Base-by-base conservation (phyloP, 768 basidiomycete genomes). In the Russula compacta region DNA sequence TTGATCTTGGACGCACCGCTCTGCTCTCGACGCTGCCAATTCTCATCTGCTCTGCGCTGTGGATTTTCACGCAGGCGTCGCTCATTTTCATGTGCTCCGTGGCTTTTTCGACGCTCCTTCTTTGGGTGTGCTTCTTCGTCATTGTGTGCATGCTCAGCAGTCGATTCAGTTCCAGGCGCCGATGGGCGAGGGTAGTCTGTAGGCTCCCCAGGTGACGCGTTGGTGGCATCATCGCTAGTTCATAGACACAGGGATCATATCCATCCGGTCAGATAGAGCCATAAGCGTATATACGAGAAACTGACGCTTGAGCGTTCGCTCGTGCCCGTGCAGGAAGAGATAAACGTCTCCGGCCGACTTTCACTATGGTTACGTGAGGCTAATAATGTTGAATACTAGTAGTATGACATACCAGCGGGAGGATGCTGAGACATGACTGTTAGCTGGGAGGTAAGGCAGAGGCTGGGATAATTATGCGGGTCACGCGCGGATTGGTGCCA, bases 1-100 rank as follows among this genome's bases (percentile, higher is more conserved):
- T 69, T 59, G 51, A 80, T 78, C 61, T 35, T 65, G 39, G 53
- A 19, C 4, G 36, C 21, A 36, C 55, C 49, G 6, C 32, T 21
- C 15, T 39, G 50, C 21, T 64, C 65, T 56, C 48, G 57, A 43
- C 49, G 53, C 54, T 65, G 64, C 59, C 64, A 55, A 55, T 61
- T 65, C 38, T 52, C 57, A 2, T 66, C 66, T 15, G 38, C 66
- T 42, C 51, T 65, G 57, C 57, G 66, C 39, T 55, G 56, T 14
- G 64, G 56, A 32, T 56, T 66, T 50, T 66, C 66, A 47, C 64
- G 65, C 24, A 57, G 42, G 19, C 60, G 64, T 40, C 59, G 64
- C 46, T 61, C 64, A n/a, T 57, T 58, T 24, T 65, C 66, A 54
- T 61, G 63, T 9, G 48, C 29, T 17, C 65, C 47, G 40, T 63